Evolutionary conservation across 2,329 filamentous ascomycete species (phyloP), one percentile per base, ranked within the genome.

Genomic region (Penicillium corylophilum): DNA sequence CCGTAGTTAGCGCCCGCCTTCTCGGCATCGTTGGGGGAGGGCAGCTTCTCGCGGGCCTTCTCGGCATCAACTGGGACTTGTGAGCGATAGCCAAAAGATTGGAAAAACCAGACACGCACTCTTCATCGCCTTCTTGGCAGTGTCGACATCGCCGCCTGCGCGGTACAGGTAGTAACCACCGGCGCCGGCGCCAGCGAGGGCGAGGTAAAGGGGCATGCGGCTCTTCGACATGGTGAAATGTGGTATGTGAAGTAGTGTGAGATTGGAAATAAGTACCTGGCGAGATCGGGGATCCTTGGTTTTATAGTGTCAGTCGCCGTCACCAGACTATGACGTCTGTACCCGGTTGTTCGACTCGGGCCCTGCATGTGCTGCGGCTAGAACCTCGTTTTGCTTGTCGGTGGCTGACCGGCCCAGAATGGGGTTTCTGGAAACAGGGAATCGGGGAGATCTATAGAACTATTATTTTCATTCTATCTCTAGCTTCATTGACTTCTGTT

Each of bases 131-230:
- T 93, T 89, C 81, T 91, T 84, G n/a, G 92, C 93, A 44, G 82
- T 84, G 73, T 88, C 89, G 46, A 90, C 81, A 71, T 85, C 82
- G 51, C 93, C 92, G 55, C 93, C 93, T 15, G 92, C 88, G 46
- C 76, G 80, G 80, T 95, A 99, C 57, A 97, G 82, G 79, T 97
- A 97, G 81, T 96, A 97, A 39, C 88, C 90, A 52, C 85, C 77
- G 59, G 85, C 87, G 64, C 82, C 83, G 28, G 81, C 86, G 59
- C 83, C 84, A 53, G 79, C 82, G 61, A 84, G 74, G 63, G 86
- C 71, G 28, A 76, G 60, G 62, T 69, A 73, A 35, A 74, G 50
- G 16, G 64, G 62, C 31, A 67, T 62, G 50, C 71, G 67, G 55
- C 57, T 70, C 56, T 71, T 71, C 18, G 70, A 66, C 70, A 72